Base-by-base conservation (phyloP, 768 basidiomycete species). In the Collybia sp. region DNA sequence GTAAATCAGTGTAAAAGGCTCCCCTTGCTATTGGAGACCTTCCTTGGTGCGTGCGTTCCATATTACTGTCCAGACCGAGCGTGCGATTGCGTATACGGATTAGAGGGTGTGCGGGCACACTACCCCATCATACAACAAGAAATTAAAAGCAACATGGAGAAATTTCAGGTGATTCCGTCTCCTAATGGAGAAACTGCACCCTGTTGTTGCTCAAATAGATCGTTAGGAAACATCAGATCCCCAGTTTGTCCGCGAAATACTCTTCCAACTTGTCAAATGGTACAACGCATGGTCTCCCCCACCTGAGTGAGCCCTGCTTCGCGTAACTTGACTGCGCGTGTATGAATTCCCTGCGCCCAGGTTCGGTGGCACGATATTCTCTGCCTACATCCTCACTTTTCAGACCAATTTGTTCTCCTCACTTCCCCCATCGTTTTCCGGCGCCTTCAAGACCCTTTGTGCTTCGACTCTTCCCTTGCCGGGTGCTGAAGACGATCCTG, bases 221-320 rank as follows among this genome's bases (percentile, higher is more conserved):
- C 15, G 40, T 11, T 51, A 86, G 82, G 58, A 61, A 34, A 68
- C 69, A 18, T 59, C 66, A 15, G 73, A 81, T 46, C 66, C 77
- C 1, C 64, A 71, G 19, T 58, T 76, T 17, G 70, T 91, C 6
- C 67, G 69, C 11, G 62, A 66, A 18, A 73, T 91, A 16, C 67
- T 90, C 0, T 70, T 72, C 43, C 72, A 82, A 31, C 62, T 91
- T 3, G 64, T 80, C 13, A 75, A 82, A 17, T 91, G 89, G 89
- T 86, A 82, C 57, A 72, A 72, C 43, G 75, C 78, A n/a, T 92
- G 89, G 89, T 71, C 72, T 16, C 86, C 86, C 1, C 73, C 76
- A 12, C 55, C 64, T 38, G 85, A 86, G 86, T 84, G 51, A 61
- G 78, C 71, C 5, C 6, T 35, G 20, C 30, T 40, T 37, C 32